A percentile compares a stretch with the other conserved stretches of the same genome.
Conservation (phyloP, 306 rosid species). For the Cucumis hystrix region DNA sequence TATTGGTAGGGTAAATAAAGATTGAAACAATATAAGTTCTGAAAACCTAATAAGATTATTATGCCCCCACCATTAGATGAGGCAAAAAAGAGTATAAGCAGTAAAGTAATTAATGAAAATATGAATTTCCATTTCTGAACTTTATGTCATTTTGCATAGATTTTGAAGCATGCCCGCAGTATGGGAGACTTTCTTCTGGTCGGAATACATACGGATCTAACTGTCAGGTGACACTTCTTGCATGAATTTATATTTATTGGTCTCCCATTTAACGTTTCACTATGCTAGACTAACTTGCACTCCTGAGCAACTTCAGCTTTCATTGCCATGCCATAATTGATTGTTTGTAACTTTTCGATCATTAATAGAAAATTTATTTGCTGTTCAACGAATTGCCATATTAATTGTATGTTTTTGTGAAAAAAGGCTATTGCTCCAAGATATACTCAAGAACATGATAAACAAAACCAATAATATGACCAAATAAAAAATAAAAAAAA, state of each 20-base stretch:
- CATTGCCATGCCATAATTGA: neutral
- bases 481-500: too few species aligned
- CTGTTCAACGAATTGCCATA: neutral
- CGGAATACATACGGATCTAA: constrained; percentile 91
- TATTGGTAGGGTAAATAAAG: neutral
- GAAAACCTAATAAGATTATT: too few species aligned
- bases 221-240: constrained; percentile 50
- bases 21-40: neutral
- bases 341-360: neutral
- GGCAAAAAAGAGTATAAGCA: neutral
- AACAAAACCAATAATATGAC: too few species aligned
- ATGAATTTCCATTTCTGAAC: neutral
- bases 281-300: neutral
- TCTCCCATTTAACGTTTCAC: neutral
- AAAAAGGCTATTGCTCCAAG: too few species aligned
- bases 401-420: neutral
- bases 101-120: neutral
- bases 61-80: neutral
- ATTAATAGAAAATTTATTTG: neutral
- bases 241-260: neutral
- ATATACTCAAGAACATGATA: too few species aligned
- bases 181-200: constrained; percentile 96
- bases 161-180: constrained; percentile 73
- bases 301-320: neutral
- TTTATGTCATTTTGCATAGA: constrained; percentile 28